These are phyloP conservation scores for Floccularia luteovirens DNA, from an alignment of 768 basidiomycete genomes.

Conservation along the genomic window DNA sequence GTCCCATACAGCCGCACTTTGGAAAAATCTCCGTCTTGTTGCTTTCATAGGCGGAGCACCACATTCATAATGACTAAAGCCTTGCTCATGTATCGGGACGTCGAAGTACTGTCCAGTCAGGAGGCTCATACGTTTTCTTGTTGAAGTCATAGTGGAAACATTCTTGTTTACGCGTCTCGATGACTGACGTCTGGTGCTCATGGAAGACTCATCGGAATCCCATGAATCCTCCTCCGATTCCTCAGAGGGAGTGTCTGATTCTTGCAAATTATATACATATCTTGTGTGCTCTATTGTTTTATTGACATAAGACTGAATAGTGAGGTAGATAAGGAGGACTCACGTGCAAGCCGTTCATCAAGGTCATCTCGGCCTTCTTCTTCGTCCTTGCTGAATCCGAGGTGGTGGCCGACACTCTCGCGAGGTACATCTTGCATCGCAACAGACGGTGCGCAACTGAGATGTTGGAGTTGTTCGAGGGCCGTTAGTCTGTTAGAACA, in stretches of 20 bases:
- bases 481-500: constrained; percentile 21
- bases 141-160: constrained; percentile 14
- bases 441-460: constrained; percentile 70
- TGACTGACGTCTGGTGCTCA: constrained; percentile 12
- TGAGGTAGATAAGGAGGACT: constrained; percentile 16
- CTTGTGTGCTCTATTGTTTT: constrained; percentile 48
- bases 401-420: constrained; percentile 56
- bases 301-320: not conserved
- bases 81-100: constrained; percentile 34
- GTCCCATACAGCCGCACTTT: constrained; percentile 32
- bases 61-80: constrained; percentile 30
- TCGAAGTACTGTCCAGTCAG: constrained; percentile 54
- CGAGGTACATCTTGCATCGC: constrained; percentile 79
- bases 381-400: constrained; percentile 46
- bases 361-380: constrained; percentile 49
- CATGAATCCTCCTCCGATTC: constrained; percentile 39
- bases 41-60: constrained; percentile 20
- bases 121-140: constrained; percentile 61
- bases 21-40: constrained; percentile 52
- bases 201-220: constrained; percentile 43
- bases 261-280: constrained; percentile 56
- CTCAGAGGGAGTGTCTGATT: constrained; percentile 35
- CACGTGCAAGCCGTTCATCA: constrained; percentile 67
- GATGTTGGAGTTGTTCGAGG: constrained; percentile 34
- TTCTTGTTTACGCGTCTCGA: constrained; percentile 12